Evolutionary conservation across 2,329 filamentous ascomycete species (phyloP), one percentile per base, ranked within the genome.

Genomic region (Fusarium nanum): DNA sequence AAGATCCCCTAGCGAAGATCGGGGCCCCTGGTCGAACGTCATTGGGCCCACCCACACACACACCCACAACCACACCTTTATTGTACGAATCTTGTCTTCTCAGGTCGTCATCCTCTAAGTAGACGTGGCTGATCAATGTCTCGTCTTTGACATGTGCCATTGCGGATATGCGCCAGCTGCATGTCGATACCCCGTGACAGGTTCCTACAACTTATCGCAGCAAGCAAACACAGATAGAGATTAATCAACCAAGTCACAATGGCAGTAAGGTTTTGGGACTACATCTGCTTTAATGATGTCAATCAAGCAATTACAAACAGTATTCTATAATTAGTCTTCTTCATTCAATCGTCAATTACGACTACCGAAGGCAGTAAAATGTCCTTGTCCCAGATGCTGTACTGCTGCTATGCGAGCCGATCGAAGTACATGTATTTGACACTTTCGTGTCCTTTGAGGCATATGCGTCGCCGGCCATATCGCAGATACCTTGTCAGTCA

Each of bases 401-500:
- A 48, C 47, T 52, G 28, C 50, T 48, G 68, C 30, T 48, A 27
- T 47, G 47, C 40, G 44, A 47, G 23, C 40, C 44, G 50, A 14
- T 22, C 28, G 47, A 60, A 50, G 40, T 64, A 56, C 47, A 68
- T 32, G 28, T 53, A 61, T 45, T 46, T 48, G 25, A 41, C 46
- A 56, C 44, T 45, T 45, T 49, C 14, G 27, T 61, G 55, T 41
- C 53, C 53, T 48, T 53, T 40, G 44, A 63, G 42, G 47, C 41
- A 60, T 46, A 42, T 27, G 58, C 44, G 28, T 60, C 42, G 56
- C 46, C 48, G 48, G 41, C 27, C 37, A 61, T 63, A 59, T 46
- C 55, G 46, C 52, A 57, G 60, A 56, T 67, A 50, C 53, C 41
- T 64, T 55, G 20, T 53, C 67, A 73, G 70, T 48, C 71, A 74